Evolutionary conservation across 2,329 filamentous ascomycete genomes (phyloP), one percentile per base, ranked within the genome.

Genomic region (Endothia cerciana): DNA sequence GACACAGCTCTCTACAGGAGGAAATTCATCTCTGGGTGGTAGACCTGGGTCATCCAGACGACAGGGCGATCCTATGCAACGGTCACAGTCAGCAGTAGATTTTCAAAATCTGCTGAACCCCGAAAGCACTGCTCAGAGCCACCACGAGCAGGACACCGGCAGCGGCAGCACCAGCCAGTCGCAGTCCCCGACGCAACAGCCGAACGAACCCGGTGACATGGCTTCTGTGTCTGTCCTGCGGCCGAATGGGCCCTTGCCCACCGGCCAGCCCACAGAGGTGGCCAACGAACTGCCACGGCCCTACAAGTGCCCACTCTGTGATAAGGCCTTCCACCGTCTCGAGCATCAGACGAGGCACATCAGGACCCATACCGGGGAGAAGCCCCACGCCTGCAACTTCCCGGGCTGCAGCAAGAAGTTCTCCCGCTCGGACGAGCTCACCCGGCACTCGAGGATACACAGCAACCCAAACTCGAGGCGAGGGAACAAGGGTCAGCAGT

Each of bases 301-400:
- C 0, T 99, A 99, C 88, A 98, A 98, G 84, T 99, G 94, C 79
- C 94, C 94, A 68, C 87, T 99, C 69, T 99, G 95, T 83, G 94
- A 97, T 74, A 97, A 97, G 85, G 94, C 95, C 68, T 99, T 99
- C 82, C 95, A 98, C 84, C 93, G 95, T 69, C 86, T 99, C 51
- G 94, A 98, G 83, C 94, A 98, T 78, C 94, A 97, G 84, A 89
- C 87, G 28, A 81, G 85, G 73, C 94, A 99, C 80, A 98, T 98
- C 76, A 89, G 94, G 74, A 98, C 95, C 7, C 94, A 99, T 80
- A 99, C 94, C 0, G 95, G 94, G 74, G 94, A 99, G 83, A 99
- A 98, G 85, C 94, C 94, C 58, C 95, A 98, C 75, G 94, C 92
- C 69, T 99, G 94, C 87, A 90, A 92, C 77, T 97, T 94, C 75